phyloP scores from a whole-genome alignment of 192 early-diverging fungal genomes.

The Endogone sp. region DNA sequence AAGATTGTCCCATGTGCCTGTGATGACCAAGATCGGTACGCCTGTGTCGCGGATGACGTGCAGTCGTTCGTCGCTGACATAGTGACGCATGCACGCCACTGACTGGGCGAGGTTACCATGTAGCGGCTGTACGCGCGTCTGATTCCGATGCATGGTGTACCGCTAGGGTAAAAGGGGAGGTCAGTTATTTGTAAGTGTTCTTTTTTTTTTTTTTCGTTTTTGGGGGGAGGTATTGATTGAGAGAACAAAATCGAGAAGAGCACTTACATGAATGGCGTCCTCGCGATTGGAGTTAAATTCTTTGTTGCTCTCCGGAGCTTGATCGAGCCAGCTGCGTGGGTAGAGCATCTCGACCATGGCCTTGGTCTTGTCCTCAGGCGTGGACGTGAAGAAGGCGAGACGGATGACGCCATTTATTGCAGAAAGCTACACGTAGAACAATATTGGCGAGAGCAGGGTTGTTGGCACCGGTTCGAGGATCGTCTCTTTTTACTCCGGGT shows the following conservation, averaged over 20 bases:
- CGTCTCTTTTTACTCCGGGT: background rate
- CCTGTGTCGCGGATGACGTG: slow-evolving; percentile 7
- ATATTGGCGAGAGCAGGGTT: background rate
- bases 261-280: slow-evolving; percentile 11
- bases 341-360: slow-evolving; percentile 31
- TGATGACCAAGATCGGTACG: slow-evolving; percentile 23
- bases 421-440: slow-evolving; percentile 5
- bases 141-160: background rate
- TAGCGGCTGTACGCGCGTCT: slow-evolving; percentile 14
- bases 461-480: too few species aligned
- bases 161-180: too few species aligned
- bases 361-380: slow-evolving; percentile 27
- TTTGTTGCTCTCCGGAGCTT: slow-evolving; percentile 11
- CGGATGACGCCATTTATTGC: slow-evolving; percentile 19
- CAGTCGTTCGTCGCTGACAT: slow-evolving; percentile 28
- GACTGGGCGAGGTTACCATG: slow-evolving; percentile 28
- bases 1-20: slow-evolving; percentile 32
- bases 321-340: slow-evolving; percentile 33
- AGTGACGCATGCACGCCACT: slow-evolving; percentile 25
- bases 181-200: too few species aligned
- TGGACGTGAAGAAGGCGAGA: slow-evolving; percentile 19
- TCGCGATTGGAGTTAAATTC: slow-evolving; percentile 25
- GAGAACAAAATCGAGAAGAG: too few species aligned
- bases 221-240: too few species aligned
- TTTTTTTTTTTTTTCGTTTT: too few species aligned